Evolutionary conservation across 805 yeast genomes (phyloP).

Genomic region (Kuraishia floccosa): DNA sequence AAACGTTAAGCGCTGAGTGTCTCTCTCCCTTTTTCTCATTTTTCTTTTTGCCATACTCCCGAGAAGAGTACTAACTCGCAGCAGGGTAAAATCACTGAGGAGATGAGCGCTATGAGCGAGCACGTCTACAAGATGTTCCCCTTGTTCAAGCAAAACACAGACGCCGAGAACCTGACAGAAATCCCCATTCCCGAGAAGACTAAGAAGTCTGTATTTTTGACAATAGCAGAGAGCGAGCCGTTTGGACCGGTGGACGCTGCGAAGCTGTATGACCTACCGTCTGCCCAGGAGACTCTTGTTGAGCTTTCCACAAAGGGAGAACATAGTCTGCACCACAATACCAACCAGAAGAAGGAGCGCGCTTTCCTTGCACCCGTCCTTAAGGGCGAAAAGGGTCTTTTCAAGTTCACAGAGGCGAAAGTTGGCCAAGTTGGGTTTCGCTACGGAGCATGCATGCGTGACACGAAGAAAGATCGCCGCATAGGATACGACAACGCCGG

Average conservation of each 20-base stretch:
- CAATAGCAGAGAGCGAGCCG: slow-evolving; percentile 90
- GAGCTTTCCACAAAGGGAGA: slow-evolving; percentile 53
- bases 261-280: slow-evolving; percentile 65
- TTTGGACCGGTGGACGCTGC: slow-evolving; percentile 97
- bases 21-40: too few species aligned
- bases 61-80: neutral
- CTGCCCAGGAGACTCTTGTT: slow-evolving; percentile 73
- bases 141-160: slow-evolving; percentile 35
- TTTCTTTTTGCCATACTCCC: too few species aligned
- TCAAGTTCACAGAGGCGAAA: slow-evolving; percentile 66
- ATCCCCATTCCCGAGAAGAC: slow-evolving; percentile 86
- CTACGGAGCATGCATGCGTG: slow-evolving; percentile 86
- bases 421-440: slow-evolving; percentile 85
- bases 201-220: slow-evolving; percentile 67
- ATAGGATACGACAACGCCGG: slow-evolving; percentile 64
- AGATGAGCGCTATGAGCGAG: slow-evolving; percentile 44
- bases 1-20: slow-evolving; percentile 18
- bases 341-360: slow-evolving; percentile 14
- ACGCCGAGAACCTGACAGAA: slow-evolving; percentile 77
- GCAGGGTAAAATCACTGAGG: slow-evolving; percentile 41
- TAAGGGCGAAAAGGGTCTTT: slow-evolving; percentile 60
- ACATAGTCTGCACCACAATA: slow-evolving; percentile 25
- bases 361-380: slow-evolving; percentile 45
- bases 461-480: slow-evolving; percentile 75
- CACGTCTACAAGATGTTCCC: slow-evolving; percentile 80